Percentiles rank a stretch among this genome's conserved stretches.
Evolutionary conservation across 73 alveolate genomes (phyloP).

Genomic region (Symbiodinium natans): DNA sequence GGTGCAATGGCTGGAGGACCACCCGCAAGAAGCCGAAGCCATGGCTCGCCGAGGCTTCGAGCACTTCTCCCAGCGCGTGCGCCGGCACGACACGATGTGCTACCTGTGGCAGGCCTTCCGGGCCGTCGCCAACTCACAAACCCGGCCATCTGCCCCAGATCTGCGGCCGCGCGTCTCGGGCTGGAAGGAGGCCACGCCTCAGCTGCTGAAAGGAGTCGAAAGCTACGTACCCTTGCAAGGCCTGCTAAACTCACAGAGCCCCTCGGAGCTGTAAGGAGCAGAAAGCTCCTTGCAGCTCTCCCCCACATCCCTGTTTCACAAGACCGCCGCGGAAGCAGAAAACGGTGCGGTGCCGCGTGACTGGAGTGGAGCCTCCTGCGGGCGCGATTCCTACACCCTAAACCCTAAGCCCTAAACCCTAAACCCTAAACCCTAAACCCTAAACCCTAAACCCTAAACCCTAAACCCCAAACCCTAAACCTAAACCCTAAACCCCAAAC

Average conservation of each 20-base stretch:
- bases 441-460: too few relatives aligned
- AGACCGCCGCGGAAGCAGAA: too few relatives aligned
- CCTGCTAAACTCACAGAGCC: neutral
- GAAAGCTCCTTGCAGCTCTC: too few relatives aligned
- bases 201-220: neutral
- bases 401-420: too few relatives aligned
- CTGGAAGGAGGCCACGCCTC: constrained; percentile 41
- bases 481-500: too few relatives aligned
- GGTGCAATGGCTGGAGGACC: constrained; percentile 46
- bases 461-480: too few relatives aligned
- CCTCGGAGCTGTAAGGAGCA: neutral
- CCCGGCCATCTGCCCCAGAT: neutral
- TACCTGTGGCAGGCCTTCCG: constrained; percentile 80
- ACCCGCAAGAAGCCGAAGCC: constrained; percentile 43
- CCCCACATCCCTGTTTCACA: too few relatives aligned
- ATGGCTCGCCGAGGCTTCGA: constrained; percentile 55
- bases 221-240: neutral
- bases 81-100: constrained; percentile 79
- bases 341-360: too few relatives aligned
- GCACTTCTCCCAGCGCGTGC: constrained; percentile 57
- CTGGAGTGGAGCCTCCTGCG: too few relatives aligned
- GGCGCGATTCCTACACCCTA: too few relatives aligned
- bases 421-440: too few relatives aligned
- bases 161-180: neutral
- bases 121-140: constrained; percentile 38